phyloP scores from a whole-genome alignment of 805 yeast genomes.

The Kuraishia capsulata region DNA sequence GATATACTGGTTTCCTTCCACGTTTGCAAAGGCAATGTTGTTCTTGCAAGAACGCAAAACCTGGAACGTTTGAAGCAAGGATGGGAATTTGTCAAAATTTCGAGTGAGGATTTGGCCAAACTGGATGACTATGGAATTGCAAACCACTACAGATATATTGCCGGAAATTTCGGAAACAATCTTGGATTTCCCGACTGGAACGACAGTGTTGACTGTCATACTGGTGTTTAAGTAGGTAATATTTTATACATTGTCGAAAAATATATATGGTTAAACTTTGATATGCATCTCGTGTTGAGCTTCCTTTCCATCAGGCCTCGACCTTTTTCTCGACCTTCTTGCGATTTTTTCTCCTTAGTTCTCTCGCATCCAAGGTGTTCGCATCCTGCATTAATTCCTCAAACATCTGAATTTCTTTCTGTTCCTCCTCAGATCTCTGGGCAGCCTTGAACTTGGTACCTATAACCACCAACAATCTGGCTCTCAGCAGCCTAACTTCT shows the following conservation, averaged over 20 bases:
- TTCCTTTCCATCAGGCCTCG: too few species aligned
- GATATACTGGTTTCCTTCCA: constrained; percentile 59
- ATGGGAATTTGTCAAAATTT: constrained; percentile 24
- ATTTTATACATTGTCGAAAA: too few species aligned
- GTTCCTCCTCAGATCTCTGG: constrained; percentile 58
- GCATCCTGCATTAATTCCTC: constrained; percentile 42
- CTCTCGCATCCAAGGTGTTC: constrained; percentile 18
- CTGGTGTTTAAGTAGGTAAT: too few species aligned
- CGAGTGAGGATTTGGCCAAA: constrained; percentile 24
- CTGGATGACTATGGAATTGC: constrained; percentile 20
- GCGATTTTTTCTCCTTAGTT: constrained; percentile 9
- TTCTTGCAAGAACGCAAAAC: constrained; percentile 65
- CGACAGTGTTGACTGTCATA: too few species aligned
- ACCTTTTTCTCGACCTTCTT: too few species aligned
- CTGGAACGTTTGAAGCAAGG: constrained; percentile 45
- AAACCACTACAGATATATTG: constrained; percentile 22
- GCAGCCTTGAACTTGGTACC: constrained; percentile 56
- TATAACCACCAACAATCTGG: constrained; percentile 49
- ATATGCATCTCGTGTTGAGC: too few species aligned
- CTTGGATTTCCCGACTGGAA: constrained; percentile 21
- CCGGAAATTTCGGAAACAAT: constrained; percentile 20
- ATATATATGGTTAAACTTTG: too few species aligned
- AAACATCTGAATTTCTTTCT: constrained; percentile 67
- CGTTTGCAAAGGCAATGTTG: constrained; percentile 49
- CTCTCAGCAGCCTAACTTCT: constrained; percentile 44